Evolutionary conservation across 192 early-diverging fungal genomes (phyloP).

Genomic region (Polychytrium aggregatum): DNA sequence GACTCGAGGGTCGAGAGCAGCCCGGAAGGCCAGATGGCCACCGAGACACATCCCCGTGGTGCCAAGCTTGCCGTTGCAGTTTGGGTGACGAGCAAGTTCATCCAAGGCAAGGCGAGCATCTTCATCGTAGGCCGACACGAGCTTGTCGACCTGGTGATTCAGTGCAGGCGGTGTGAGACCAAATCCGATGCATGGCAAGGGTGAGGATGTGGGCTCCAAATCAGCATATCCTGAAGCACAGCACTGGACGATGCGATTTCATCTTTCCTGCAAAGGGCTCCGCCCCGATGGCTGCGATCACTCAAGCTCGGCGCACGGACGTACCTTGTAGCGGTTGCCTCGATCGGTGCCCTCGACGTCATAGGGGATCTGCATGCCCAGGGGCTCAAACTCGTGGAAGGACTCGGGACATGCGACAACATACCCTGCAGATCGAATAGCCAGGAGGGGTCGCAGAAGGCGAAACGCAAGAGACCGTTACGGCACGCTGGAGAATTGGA

Average conservation of each 20-base stretch:
- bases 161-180: too few relatives aligned
- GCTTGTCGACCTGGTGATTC: constrained; percentile 32
- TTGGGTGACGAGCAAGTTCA: constrained; percentile 30
- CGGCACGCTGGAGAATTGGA: too few relatives aligned
- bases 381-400: constrained; percentile 50
- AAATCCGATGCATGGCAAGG: too few relatives aligned
- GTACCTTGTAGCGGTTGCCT: constrained; percentile 47
- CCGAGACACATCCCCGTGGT: constrained; percentile 17
- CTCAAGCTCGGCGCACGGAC: too few relatives aligned
- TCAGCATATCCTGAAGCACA: neutral
- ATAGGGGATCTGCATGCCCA: constrained; percentile 41
- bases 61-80: constrained; percentile 47
- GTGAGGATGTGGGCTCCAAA: too few relatives aligned
- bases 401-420: constrained; percentile 47
- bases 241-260: neutral
- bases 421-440: constrained; percentile 29
- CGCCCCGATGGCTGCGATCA: neutral
- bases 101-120: constrained; percentile 44
- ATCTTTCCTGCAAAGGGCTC: neutral
- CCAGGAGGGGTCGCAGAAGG: too few relatives aligned
- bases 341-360: constrained; percentile 45
- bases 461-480: too few relatives aligned
- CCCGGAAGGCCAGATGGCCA: constrained; percentile 2
- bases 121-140: constrained; percentile 42
- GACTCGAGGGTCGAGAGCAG: constrained; percentile 45